A percentile compares a stretch with the other conserved stretches of the same genome.
Conservation (phyloP, 108 stramenopile species). For the Stephanodiscus triporus region DNA sequence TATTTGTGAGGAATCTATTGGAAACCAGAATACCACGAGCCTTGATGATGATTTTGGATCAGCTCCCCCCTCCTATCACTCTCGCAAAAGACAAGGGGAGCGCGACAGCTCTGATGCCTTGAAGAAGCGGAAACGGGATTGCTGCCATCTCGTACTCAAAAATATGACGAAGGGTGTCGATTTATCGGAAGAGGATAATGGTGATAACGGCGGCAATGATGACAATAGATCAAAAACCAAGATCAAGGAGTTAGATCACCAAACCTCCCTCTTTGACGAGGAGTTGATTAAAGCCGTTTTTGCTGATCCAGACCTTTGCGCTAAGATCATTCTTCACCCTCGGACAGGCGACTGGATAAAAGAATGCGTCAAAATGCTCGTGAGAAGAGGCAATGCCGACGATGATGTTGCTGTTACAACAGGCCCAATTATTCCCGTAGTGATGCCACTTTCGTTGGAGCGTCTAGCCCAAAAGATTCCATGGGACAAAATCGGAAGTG, state of each 20-base stretch:
- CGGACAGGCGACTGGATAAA: slow-evolving; percentile 15
- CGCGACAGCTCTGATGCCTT: neutral
- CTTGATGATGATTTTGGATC: neutral
- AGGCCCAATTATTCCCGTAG: slow-evolving; percentile 25
- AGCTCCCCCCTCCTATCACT: neutral
- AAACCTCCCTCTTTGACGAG: neutral
- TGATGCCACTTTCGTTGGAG: slow-evolving; percentile 36
- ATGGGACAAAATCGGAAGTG: slow-evolving; percentile 12
- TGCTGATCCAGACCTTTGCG: slow-evolving; percentile 17
- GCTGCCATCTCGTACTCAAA: neutral
- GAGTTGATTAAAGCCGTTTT: slow-evolving; percentile 23
- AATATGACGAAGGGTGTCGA: neutral
- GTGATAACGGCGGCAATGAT: neutral
- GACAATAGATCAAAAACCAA: neutral
- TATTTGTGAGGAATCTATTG: slow-evolving; percentile 48
- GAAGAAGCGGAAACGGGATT: neutral
- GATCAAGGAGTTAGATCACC: neutral
- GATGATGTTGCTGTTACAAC: neutral
- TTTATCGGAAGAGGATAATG: neutral
- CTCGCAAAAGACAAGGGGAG: neutral
- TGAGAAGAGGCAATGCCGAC: slow-evolving; percentile 4
- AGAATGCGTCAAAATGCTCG: slow-evolving; percentile 24
- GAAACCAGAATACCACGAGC: slow-evolving; percentile 17
- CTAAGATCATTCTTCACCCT: slow-evolving; percentile 7
- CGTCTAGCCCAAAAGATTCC: slow-evolving; percentile 16